Percentiles rank a stretch among this genome's conserved stretches.
Evolutionary conservation across 177 flowering plant species (phyloP).

Genomic region (Vitis hybrid): DNA sequence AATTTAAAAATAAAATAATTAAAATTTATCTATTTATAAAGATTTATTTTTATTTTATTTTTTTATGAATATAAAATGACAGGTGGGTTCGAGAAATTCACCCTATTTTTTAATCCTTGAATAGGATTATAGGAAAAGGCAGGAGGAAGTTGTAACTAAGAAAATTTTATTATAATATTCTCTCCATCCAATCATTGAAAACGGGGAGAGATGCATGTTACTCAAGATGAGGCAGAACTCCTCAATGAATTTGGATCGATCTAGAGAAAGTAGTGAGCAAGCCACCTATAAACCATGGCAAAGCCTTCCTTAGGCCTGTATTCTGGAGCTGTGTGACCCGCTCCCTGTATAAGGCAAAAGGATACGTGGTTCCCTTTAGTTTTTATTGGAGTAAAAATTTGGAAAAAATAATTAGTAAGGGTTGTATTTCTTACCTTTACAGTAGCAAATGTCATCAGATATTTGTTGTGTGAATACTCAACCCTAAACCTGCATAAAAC

Average conservation of each 20-base stretch:
- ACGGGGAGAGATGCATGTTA: too few species aligned
- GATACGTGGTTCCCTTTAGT: background rate
- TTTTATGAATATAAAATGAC: too few species aligned
- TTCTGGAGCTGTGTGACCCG: constrained; percentile 28
- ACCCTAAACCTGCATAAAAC: constrained; percentile 13
- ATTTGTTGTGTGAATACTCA: constrained; percentile 6
- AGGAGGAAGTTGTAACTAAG: too few species aligned
- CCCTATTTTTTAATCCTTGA: too few species aligned
- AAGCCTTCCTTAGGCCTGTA: constrained; percentile 21
- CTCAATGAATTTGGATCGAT: background rate
- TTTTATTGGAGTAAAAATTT: background rate
- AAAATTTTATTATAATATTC: too few species aligned
- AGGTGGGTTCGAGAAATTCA: too few species aligned
- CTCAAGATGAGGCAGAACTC: too few species aligned
- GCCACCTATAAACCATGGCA: constrained; percentile 21
- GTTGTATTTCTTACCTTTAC: constrained; percentile 6
- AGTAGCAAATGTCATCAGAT: constrained; percentile 14
- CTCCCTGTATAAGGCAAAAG: constrained; percentile 17
- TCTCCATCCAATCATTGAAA: too few species aligned
- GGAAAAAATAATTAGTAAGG: background rate
- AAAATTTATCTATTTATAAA: too few species aligned
- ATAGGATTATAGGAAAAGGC: too few species aligned
- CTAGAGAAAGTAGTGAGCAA: constrained; percentile 8
- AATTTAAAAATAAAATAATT: too few species aligned
- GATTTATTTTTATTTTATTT: too few species aligned